These are phyloP conservation scores for Dryadomyces quercus-mongolicae DNA, from an alignment of 2,329 filamentous ascomycete genomes.

Conservation along the genomic window DNA sequence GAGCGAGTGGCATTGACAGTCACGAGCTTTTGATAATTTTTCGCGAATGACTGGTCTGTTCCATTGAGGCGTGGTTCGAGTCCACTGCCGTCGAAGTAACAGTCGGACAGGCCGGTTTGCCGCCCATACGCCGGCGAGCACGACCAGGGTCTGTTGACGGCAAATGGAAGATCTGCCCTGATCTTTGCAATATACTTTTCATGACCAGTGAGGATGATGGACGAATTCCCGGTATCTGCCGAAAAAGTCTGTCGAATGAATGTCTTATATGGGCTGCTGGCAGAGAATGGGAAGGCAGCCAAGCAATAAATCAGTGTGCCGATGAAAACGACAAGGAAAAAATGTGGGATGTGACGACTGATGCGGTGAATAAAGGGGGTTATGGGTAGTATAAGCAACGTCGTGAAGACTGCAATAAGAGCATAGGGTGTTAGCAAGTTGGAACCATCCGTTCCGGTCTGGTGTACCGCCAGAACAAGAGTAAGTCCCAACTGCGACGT, in stretches of 20 bases:
- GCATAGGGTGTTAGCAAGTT: conserved; percentile 61
- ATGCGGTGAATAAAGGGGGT: conserved; percentile 80
- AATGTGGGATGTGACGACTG: conserved; percentile 67
- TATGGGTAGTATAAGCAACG: conserved; percentile 62
- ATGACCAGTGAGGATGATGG: conserved; percentile 57
- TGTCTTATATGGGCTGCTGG: conserved; percentile 67
- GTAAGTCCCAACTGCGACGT: conserved; percentile 66
- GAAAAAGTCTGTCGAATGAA: conserved; percentile 78
- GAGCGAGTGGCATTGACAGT: conserved; percentile 45
- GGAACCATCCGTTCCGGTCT: conserved; percentile 78
- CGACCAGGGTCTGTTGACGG: conserved; percentile 45
- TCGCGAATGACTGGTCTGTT: conserved; percentile 48
- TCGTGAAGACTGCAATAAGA: conserved; percentile 51
- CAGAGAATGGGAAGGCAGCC: conserved; percentile 76
- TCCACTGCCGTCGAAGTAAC: conserved; percentile 52
- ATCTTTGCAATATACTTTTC: conserved; percentile 55
- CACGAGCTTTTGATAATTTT: conserved; percentile 46
- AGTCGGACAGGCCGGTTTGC: conserved; percentile 46
- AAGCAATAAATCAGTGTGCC: conserved; percentile 80
- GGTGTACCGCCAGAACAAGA: conserved; percentile 57
- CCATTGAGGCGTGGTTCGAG: conserved; percentile 24
- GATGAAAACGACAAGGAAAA: conserved; percentile 60
- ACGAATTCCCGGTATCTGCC: conserved; percentile 58
- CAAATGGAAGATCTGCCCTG: conserved; percentile 57
- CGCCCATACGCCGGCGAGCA: conserved; percentile 32